Evolutionary conservation across 495 filamentous ascomycete genomes (phyloP).

Genomic region (Annulohypoxylon maeteangense): DNA sequence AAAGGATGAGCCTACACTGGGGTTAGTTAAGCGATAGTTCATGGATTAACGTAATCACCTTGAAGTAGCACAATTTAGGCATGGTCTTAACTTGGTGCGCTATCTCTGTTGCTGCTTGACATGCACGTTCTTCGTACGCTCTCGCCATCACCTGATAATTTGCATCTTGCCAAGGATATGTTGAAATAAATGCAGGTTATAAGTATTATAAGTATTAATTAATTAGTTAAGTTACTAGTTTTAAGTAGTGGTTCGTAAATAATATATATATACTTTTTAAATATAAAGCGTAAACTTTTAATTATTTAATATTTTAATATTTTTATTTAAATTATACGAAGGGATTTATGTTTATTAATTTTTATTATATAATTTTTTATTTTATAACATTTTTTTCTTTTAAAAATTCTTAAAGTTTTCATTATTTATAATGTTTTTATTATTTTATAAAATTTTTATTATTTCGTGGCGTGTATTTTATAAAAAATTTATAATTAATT

Average conservation of each 20-base stretch:
- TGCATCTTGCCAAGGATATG: not conserved
- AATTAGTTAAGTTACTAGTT: not conserved
- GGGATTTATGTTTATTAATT: not conserved
- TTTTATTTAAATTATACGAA: not conserved
- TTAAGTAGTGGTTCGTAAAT: not conserved
- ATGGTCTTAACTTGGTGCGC: not conserved
- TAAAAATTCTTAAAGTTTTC: not conserved
- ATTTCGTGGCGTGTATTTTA: not conserved
- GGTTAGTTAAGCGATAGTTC: not conserved
- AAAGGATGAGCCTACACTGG: not conserved
- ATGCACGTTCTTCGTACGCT: not conserved
- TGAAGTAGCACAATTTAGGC: not conserved
- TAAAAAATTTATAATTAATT: not conserved
- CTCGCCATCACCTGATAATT: not conserved
- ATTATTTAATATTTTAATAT: slow-evolving; percentile 2
- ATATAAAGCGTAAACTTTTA: not conserved
- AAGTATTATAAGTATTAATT: too few relatives aligned
- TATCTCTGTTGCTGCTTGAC: not conserved
- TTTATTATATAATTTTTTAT: not conserved
- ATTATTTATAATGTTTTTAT: too few relatives aligned
- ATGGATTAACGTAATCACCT: not conserved
- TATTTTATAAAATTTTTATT: not conserved
- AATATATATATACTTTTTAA: not conserved
- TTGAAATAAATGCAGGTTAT: not conserved
- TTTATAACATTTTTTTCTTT: not conserved